Evolutionary conservation across 1,139 yeast genomes (phyloP).

Genomic region (Hemisphaericaspora lyxosophila): DNA sequence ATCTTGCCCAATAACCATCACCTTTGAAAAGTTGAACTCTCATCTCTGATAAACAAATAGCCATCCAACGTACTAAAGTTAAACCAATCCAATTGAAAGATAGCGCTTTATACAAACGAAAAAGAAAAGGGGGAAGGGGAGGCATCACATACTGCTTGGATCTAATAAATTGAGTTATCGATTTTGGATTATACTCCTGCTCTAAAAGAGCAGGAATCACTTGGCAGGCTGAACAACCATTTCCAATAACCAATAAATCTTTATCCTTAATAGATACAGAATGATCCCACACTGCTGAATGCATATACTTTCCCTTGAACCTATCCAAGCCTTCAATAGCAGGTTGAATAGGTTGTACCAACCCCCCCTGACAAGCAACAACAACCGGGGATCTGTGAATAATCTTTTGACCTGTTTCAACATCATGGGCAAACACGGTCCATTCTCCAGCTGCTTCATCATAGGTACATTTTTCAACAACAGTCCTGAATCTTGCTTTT

Average conservation of each 20-base stretch:
- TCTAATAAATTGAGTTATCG: constrained; percentile 35
- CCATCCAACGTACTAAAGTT: constrained; percentile 27
- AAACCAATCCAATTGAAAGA: constrained; percentile 29
- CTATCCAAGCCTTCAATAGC: constrained; percentile 37
- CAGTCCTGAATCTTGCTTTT: constrained; percentile 30
- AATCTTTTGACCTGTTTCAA: constrained; percentile 32
- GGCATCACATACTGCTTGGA: constrained; percentile 44
- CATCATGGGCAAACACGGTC: constrained; percentile 34
- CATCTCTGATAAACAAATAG: constrained; percentile 31
- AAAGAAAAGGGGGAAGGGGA: constrained; percentile 31
- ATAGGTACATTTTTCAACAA: constrained; percentile 29
- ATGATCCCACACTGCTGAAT: constrained; percentile 51
- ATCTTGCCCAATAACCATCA: constrained; percentile 25
- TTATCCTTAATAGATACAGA: constrained; percentile 34
- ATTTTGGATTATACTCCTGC: constrained; percentile 24
- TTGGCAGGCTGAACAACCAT: constrained; percentile 49
- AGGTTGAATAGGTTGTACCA: constrained; percentile 35
- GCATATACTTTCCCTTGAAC: constrained; percentile 48
- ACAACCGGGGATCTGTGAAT: constrained; percentile 32
- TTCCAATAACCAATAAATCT: constrained; percentile 40
- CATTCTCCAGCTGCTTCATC: constrained; percentile 36
- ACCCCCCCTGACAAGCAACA: constrained; percentile 38
- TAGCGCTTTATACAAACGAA: constrained; percentile 23
- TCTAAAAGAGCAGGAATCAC: constrained; percentile 36
- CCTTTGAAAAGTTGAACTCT: constrained; percentile 40